Evolutionary conservation across 192 early-diverging fungal species (phyloP), one percentile per base, ranked within the genome.

Genomic region (Umbelopsis ramanniana): DNA sequence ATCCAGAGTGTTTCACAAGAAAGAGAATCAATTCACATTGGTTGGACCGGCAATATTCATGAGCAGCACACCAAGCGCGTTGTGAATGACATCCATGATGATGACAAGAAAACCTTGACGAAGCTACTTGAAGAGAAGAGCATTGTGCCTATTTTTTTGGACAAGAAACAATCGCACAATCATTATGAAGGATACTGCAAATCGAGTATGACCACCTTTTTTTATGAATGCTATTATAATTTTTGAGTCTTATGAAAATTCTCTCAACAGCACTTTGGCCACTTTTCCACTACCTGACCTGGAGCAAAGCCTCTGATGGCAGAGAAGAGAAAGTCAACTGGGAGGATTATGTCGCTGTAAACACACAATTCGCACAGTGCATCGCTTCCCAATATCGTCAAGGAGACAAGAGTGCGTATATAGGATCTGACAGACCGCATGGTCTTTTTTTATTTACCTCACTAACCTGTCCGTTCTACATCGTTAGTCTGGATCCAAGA

Each of bases 151-250:
- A 92, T 98, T 24, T 90, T 94, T 72, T 72, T 98, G 40, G 87
- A 91, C 67, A 88, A 93, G 21, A 75, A 84, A 24, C 83, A 81
- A 29, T 90, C 94, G 26, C 72, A 83, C 53, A 91, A 88, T 47
- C 96, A 98, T 80, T 99, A 99, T 75, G 97, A 97, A 68, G 97
- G 97, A 0, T 99, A 96, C 80, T 97, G 96, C 85, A 99, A 99
- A 85, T 85, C 87, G 67, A 91, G 93, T 93, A 82, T 46, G 63
- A 53, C 40, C 6, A 0, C 1, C 1, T 43, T 43, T 43, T 11
- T 43, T 43, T 43, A 43, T 43, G 40, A 11, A 43, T 43, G 40
- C 11, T 43, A 43, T 43, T 43, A 12, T 7, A 43, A 38, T 37
- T 53, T 46, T 46, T 9, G 7, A 15, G 15, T 23, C 47, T 52